Conservation (phyloP, 1,284 basidiomycete genomes). For the Meira miltonrushii region DNA sequence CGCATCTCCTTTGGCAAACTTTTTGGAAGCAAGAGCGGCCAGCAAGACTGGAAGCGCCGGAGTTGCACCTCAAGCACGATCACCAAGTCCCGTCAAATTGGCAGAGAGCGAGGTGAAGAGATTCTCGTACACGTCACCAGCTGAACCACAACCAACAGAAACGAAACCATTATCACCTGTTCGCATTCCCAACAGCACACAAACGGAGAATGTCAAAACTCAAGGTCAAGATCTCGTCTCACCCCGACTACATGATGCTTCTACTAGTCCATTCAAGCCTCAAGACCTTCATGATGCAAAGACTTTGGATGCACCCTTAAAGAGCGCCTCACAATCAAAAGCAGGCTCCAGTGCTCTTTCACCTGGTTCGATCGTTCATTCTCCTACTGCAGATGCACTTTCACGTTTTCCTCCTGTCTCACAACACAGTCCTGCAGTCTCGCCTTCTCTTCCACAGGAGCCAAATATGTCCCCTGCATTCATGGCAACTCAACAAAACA, state of each 20-base stretch:
- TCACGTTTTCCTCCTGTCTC: constrained; percentile 14
- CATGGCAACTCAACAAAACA: constrained; percentile 2
- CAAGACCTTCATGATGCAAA: constrained; percentile 17
- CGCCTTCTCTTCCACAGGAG: constrained; percentile 14
- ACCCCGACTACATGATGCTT: constrained; percentile 19
- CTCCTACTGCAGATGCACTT: constrained; percentile 14
- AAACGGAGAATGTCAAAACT: neutral
- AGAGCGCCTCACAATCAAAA: constrained; percentile 4
- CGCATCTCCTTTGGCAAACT: constrained; percentile 35
- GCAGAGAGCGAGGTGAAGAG: no score
- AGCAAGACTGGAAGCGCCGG: neutral
- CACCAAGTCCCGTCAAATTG: neutral
- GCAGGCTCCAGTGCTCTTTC: constrained; percentile 1
- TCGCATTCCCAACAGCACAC: neutral
- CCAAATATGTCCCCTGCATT: neutral
- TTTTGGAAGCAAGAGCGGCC: constrained; percentile 37
- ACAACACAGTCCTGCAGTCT: constrained; percentile 10
- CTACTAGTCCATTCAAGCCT: constrained; percentile 31
- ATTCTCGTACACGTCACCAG: neutral
- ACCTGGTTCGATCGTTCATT: constrained; percentile 11
- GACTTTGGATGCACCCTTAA: neutral
- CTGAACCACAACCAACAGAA: neutral
- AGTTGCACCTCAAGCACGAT: constrained; percentile 5
- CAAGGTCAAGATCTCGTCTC: no score
- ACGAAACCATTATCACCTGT: neutral